A percentile compares a stretch with the other conserved stretches of the same genome.
Conservation (phyloP, 805 yeast genomes). For the Spathaspora arborariae region DNA sequence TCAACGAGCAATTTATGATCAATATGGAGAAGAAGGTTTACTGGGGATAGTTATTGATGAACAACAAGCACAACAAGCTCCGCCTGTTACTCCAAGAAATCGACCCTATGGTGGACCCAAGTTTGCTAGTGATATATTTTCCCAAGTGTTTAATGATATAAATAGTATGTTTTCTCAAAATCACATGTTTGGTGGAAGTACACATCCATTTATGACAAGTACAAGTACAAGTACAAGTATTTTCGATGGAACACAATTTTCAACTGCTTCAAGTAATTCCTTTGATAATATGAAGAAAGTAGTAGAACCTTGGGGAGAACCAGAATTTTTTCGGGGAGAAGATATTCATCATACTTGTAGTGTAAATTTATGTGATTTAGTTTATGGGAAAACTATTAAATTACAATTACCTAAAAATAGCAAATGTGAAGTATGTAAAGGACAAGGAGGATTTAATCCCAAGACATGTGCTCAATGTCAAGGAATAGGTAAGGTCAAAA, state of each 20-base stretch:
- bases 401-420: constrained; percentile 50
- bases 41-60: constrained; percentile 21
- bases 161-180: constrained; percentile 19
- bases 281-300: constrained; percentile 12
- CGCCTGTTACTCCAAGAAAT: constrained; percentile 2
- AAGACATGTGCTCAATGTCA: constrained; percentile 33
- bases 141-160: constrained; percentile 35
- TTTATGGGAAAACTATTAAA: constrained; percentile 53
- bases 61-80: constrained; percentile 3
- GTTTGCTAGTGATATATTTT: constrained; percentile 26
- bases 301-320: constrained; percentile 19
- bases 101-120: constrained; percentile 3
- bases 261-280: not conserved
- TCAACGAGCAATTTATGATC: constrained; percentile 49
- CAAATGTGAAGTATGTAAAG: constrained; percentile 48
- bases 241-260: not conserved
- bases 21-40: constrained; percentile 45
- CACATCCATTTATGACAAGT: not conserved
- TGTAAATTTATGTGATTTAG: constrained; percentile 54
- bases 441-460: constrained; percentile 46
- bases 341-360: constrained; percentile 55
- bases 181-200: constrained; percentile 1
- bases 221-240: not conserved
- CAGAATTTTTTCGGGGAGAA: constrained; percentile 36
- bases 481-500: constrained; percentile 46